A percentile compares a stretch with the other conserved stretches of the same genome.
phyloP scores from a whole-genome alignment of 208 protist genomes.

The Leptomonas pyrrhocoris region DNA sequence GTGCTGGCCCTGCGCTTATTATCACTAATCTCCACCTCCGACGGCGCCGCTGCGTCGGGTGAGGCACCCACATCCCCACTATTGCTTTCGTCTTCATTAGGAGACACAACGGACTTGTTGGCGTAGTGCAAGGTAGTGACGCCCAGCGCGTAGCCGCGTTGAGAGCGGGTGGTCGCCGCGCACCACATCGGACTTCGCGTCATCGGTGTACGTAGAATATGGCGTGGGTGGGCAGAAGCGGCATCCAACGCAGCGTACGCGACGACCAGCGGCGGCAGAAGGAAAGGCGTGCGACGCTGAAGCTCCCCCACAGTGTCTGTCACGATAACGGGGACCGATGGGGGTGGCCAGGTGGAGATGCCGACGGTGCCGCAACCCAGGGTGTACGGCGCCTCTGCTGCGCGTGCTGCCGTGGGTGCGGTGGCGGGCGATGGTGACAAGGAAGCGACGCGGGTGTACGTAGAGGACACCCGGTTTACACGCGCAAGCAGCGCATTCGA shows the following conservation, averaged over 20 bases:
- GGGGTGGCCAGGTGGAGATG: slow-evolving; percentile 13
- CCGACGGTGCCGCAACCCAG: slow-evolving; percentile 5
- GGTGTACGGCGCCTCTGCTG: background rate
- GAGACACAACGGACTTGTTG: background rate
- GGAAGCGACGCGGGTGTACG: background rate
- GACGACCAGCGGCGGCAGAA: background rate
- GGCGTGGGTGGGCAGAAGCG: slow-evolving; percentile 4
- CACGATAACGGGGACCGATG: background rate
- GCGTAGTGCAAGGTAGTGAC: slow-evolving; percentile 11
- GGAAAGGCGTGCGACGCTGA: background rate
- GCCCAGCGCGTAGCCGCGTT: slow-evolving; percentile 13
- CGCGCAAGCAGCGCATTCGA: slow-evolving; percentile 7
- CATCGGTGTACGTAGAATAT: background rate
- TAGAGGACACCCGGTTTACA: background rate
- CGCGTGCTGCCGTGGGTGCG: background rate
- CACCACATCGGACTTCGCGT: slow-evolving; percentile 15
- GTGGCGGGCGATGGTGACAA: background rate
- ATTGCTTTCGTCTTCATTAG: background rate
- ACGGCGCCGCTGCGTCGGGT: background rate
- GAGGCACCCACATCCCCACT: background rate
- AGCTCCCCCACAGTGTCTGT: slow-evolving; percentile 1
- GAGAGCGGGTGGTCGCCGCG: slow-evolving; percentile 7
- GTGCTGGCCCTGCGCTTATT: background rate
- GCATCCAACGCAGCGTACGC: slow-evolving; percentile 3
- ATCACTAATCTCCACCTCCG: background rate